A percentile compares a stretch with the other conserved stretches of the same genome.
phyloP scores from a whole-genome alignment of 352 stramenopile genomes.

The Phytophthora syringae region DNA sequence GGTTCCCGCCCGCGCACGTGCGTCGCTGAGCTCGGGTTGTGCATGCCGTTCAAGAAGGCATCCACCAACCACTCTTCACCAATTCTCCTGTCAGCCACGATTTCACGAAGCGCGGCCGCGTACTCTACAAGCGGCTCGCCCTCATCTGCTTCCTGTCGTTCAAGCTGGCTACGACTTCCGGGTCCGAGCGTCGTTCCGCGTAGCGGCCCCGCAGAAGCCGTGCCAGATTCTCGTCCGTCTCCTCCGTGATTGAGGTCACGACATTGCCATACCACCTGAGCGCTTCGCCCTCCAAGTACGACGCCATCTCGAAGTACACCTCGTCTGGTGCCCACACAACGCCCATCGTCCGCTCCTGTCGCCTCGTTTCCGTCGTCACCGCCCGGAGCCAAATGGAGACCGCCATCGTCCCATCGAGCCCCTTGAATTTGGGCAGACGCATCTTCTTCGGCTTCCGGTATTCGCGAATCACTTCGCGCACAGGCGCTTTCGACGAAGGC shows the following conservation, averaged over 20 bases:
- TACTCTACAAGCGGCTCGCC: slow-evolving; percentile 7
- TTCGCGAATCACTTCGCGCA: too few relatives aligned
- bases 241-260: neutral
- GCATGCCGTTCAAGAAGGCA: slow-evolving; percentile 10
- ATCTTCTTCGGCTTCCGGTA: too few relatives aligned
- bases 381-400: slow-evolving; percentile 10
- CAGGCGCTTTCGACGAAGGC: too few relatives aligned
- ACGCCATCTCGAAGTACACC: slow-evolving; percentile 10
- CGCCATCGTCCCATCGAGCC: slow-evolving; percentile 3
- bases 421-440: too few relatives aligned
- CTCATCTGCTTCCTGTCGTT: slow-evolving; percentile 1
- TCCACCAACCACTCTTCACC: slow-evolving; percentile 11
- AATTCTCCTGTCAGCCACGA: neutral
- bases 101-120: slow-evolving; percentile 1
- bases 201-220: slow-evolving; percentile 5
- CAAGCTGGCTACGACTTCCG: slow-evolving; percentile 8
- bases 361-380: neutral
- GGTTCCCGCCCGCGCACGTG: slow-evolving; percentile 6
- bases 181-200: neutral
- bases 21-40: neutral
- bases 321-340: neutral
- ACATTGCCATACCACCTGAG: slow-evolving; percentile 12
- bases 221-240: neutral
- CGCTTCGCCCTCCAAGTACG: slow-evolving; percentile 3
- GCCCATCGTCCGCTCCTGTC: slow-evolving; percentile 1